Evolutionary conservation across 2,329 filamentous ascomycete genomes (phyloP).

Genomic region (Cladosporium austrohemisphaericum): DNA sequence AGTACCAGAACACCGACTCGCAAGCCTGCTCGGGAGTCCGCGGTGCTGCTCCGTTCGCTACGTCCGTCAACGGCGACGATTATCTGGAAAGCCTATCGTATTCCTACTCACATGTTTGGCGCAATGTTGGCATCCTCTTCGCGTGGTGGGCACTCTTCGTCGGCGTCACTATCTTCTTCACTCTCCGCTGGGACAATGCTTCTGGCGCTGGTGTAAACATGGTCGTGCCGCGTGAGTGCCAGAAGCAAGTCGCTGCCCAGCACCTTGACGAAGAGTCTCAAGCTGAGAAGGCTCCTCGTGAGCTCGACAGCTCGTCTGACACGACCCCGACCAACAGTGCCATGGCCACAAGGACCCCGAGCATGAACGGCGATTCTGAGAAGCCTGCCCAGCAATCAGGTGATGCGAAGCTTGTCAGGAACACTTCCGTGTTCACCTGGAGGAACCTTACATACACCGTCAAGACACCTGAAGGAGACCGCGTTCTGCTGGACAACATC

Average conservation of each 20-base stretch:
- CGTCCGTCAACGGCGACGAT: constrained; percentile 57
- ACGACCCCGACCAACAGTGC: constrained; percentile 6
- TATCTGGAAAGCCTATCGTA: constrained; percentile 56
- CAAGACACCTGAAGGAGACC: constrained; percentile 42
- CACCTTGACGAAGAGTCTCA: constrained; percentile 43
- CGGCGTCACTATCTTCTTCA: constrained; percentile 55
- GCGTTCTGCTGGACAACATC: constrained; percentile 55
- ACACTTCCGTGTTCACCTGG: constrained; percentile 62
- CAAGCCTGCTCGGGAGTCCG: constrained; percentile 46
- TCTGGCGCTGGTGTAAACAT: constrained; percentile 36
- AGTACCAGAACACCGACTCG: constrained; percentile 40
- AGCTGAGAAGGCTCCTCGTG: constrained; percentile 12
- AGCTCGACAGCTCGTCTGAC: constrained; percentile 7
- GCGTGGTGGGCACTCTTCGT: constrained; percentile 61
- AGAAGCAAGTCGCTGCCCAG: constrained; percentile 33
- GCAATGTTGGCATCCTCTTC: constrained; percentile 67
- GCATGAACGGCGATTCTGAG: constrained; percentile 6
- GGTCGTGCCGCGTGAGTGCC: constrained; percentile 60
- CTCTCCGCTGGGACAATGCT: constrained; percentile 53
- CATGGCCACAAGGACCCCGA: constrained; percentile 8
- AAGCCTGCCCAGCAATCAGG: background rate
- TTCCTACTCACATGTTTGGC: constrained; percentile 36
- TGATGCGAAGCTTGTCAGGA: constrained; percentile 15
- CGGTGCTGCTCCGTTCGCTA: constrained; percentile 53
- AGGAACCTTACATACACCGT: constrained; percentile 79